phyloP scores from a whole-genome alignment of 2,329 filamentous ascomycete species.

The Pseudogymnoascus sp. region DNA sequence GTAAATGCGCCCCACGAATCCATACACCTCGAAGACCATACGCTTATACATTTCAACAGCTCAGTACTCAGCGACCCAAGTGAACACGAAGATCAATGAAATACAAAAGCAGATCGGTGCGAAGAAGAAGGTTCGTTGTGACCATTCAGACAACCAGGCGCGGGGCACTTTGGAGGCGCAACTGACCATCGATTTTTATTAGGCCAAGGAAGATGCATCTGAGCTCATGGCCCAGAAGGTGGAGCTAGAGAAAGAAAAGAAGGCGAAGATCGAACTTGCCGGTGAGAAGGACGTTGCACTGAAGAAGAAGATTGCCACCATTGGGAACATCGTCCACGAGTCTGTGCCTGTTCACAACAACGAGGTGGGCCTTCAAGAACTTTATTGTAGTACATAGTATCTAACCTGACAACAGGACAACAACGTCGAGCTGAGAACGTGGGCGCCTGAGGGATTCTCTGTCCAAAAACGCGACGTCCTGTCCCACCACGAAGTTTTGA shows the following conservation, averaged over 20 bases:
- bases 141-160: not conserved
- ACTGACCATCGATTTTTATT: conserved; percentile 7
- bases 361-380: conserved; percentile 45
- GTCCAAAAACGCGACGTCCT: conserved; percentile 70
- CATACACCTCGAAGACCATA: conserved; percentile 3
- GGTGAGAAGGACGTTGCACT: conserved; percentile 65
- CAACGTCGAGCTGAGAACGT: conserved; percentile 68
- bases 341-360: conserved; percentile 76
- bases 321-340: conserved; percentile 88
- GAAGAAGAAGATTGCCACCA: conserved; percentile 68
- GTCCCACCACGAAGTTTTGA: conserved; percentile 91
- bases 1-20: conserved; percentile 33
- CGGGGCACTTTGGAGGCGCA: not conserved
- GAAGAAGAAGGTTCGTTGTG: conserved; percentile 69
- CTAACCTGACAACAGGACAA: conserved; percentile 47
- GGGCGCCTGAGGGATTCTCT: conserved; percentile 67
- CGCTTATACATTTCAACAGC: conserved; percentile 34
- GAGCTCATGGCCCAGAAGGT: conserved; percentile 72
- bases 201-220: conserved; percentile 79
- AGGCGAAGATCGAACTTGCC: conserved; percentile 65
- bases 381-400: not conserved
- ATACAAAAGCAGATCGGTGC: conserved; percentile 82
- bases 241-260: conserved; percentile 72
- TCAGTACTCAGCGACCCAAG: conserved; percentile 69
- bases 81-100: conserved; percentile 77